Evolutionary conservation across 768 basidiomycete genomes (phyloP), one percentile per base, ranked within the genome.

Genomic region (Dendrothele bispora): DNA sequence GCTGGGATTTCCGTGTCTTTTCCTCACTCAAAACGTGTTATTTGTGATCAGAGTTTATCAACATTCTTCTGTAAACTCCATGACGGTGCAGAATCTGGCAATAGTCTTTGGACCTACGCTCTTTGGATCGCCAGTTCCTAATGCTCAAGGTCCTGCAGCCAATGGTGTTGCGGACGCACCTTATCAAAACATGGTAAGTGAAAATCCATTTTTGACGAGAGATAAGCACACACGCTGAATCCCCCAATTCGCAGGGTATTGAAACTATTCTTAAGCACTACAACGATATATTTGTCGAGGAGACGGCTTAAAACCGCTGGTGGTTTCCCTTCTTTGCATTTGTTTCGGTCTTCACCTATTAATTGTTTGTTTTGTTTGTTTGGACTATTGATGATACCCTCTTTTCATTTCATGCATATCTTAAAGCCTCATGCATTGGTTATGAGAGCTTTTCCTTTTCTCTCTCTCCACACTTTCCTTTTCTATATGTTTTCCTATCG

Each of bases 91-190:
- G 55, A 98, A 98, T 66, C 71, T 99, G 22, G 85, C 92, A 5
- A 97, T 98, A 58, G 92, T 99, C 17, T 98, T 99, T 67, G 97
- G 97, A 3, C 97, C 95, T n/a, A 98, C 95, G 4, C 71, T 99
- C 18, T 88, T 98, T 58, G 86, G 93, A n/a, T 80, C 81, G 34
- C 78, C 83, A 3, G 69, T 71, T 20, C 48, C 58, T 15, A 50
- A 28, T 51, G 54, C 45, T 66, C 70, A 29, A 67, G 71, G 50
- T 55, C 68, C 35, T 77, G 74, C 48, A 78, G 73, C 10, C 73
- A 78, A 77, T 45, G 32, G 42, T 42, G 87, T 89, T 74, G 82
- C 78, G 6, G 88, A 89, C 60, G 74, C 87, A 20, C 71, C 80
- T 26, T 75, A 74, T 56, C 89, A 91, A 69, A 91, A 88, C 65